Base-by-base conservation (phyloP, 2,329 filamentous ascomycete species). In the Fusarium illudens region DNA sequence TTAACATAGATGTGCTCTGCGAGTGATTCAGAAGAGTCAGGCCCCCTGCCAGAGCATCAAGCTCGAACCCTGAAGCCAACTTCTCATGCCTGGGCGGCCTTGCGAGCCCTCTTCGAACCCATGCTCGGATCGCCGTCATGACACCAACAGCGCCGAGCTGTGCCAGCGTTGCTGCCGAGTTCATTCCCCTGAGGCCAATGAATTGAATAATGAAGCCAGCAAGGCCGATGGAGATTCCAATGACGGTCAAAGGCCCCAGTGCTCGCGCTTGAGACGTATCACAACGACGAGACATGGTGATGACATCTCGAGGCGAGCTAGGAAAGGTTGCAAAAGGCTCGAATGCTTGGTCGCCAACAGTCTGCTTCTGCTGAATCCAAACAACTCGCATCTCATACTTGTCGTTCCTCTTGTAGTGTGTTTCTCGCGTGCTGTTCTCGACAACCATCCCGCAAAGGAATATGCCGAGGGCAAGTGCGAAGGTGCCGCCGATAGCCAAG, bases 341-440 rank as follows among this genome's bases (percentile, higher is more conserved):
- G 17, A 78, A 78, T 0, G 58, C 34, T 17, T 78, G 75, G 25
- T 79, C 75, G 25, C 56, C 75, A 0, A 78, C 71, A 0, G 50
- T 72, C 19, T 69, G 60, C 0, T 36, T 34, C 46, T 67, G 64
- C n/a, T 79, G 77, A 0, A 80, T 46, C 76, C 76, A 79, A 4
- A 76, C 19, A n/a, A 64, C 13, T 4, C 33, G n/a, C 39, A 3
- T 77, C 8, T 17, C 58, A 49, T 25, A 60, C 54, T 20, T 22
- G 3, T 32, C 19, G 3, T 29, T 30, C 17, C 4, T 30, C 19
- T 32, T 10, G 4, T 48, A 48, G 10, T 4, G 25, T 0, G 15
- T 20, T 22, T 49, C 29, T 6, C 3, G 29, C 0, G 46, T 49
- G 8, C 46, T 33, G 4, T 7, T 4, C 1, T 49, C 46, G 12